phyloP scores from a whole-genome alignment of 345 rosid species.

The Turnera subulata region DNA sequence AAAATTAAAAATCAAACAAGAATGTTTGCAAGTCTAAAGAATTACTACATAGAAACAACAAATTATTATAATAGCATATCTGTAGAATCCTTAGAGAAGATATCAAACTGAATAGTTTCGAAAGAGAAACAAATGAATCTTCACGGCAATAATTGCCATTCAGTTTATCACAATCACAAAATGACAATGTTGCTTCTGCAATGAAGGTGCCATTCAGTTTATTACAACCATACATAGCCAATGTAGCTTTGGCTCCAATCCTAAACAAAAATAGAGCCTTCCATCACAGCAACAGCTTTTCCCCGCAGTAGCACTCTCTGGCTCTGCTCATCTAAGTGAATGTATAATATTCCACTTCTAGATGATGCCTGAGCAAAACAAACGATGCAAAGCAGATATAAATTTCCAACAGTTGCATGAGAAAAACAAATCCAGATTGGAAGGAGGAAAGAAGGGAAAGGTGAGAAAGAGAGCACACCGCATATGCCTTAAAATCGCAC shows the following conservation, averaged over 20 bases:
- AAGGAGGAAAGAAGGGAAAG: background rate
- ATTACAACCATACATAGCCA: background rate
- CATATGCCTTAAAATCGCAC: constrained; percentile 48
- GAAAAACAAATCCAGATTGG: background rate
- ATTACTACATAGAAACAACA: too few relatives aligned
- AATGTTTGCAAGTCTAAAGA: too few relatives aligned
- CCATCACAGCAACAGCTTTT: constrained; percentile 64
- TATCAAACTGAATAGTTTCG: too few relatives aligned
- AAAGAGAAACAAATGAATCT: too few relatives aligned
- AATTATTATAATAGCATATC: too few relatives aligned
- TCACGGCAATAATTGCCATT: background rate
- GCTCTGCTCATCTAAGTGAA: constrained; percentile 47
- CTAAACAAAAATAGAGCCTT: constrained; percentile 60
- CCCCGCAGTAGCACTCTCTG: constrained; percentile 65
- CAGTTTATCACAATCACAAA: background rate
- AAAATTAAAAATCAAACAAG: too few relatives aligned
- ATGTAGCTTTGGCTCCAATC: background rate
- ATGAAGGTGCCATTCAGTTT: background rate
- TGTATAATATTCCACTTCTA: constrained; percentile 52
- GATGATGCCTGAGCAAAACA: constrained; percentile 38
- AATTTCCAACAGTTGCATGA: background rate
- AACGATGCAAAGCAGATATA: background rate
- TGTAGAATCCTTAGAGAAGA: too few relatives aligned
- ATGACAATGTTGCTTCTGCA: background rate
- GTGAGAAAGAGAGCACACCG: background rate